Percentiles rank a stretch among this genome's conserved stretches.
Evolutionary conservation across 1,284 basidiomycete genomes (phyloP).

Genomic region (Hypsizygus ulmarius): DNA sequence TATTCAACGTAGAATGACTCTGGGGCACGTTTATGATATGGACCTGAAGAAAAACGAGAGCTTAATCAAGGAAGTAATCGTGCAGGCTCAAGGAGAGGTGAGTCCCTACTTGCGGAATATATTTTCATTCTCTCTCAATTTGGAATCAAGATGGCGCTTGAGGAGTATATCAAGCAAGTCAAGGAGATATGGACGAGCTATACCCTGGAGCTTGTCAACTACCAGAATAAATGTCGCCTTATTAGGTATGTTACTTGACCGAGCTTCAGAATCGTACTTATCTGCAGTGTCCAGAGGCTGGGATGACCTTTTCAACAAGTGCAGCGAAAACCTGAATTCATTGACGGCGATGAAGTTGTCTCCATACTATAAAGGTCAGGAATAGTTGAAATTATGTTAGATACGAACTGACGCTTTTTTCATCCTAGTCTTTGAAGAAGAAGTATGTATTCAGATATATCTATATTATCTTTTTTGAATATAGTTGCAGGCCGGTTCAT

Average conservation of each 20-base stretch:
- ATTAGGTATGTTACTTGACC: constrained; percentile 62
- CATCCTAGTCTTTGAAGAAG: constrained; percentile 83
- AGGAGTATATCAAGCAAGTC: constrained; percentile 93
- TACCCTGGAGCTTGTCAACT: constrained; percentile 94
- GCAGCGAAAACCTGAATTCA: constrained; percentile 94
- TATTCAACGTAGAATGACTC: constrained; percentile 68
- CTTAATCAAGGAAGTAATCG: constrained; percentile 90
- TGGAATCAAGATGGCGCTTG: constrained; percentile 75
- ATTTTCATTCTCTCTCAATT: constrained; percentile 7
- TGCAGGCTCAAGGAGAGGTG: constrained; percentile 98
- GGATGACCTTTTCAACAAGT: constrained; percentile 98
- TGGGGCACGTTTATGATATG: constrained; percentile 96
- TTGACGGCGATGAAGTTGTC: constrained; percentile 96
- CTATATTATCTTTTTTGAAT: constrained; percentile 1
- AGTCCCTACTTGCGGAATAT: constrained; percentile 13
- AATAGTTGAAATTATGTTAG: constrained; percentile 1
- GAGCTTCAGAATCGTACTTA: constrained; percentile 8
- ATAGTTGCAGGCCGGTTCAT: constrained; percentile 66
- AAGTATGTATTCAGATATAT: constrained; percentile 40
- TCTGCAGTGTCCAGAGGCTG: constrained; percentile 63
- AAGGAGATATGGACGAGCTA: constrained; percentile 98
- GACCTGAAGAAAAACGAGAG: constrained; percentile 93
- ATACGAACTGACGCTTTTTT: constrained; percentile 9
- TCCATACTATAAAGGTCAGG: constrained; percentile 89
- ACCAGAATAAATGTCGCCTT: constrained; percentile 97